A percentile compares a stretch with the other conserved stretches of the same genome.
Conservation (phyloP, 257 asterid species). For the Petunia axillaris region DNA sequence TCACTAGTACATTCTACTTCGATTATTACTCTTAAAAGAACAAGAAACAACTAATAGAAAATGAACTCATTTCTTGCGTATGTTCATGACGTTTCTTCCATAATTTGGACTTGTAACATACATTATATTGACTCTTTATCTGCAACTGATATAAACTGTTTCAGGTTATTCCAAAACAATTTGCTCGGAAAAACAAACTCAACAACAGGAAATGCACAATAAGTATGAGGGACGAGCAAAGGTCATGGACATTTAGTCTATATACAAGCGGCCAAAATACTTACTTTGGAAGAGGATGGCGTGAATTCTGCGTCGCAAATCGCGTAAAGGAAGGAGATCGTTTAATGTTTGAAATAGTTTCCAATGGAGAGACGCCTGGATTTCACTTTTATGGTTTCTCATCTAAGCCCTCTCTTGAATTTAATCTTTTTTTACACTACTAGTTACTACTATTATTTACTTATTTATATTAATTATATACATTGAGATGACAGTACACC, state of each 20-base stretch:
- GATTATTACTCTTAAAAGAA: not conserved
- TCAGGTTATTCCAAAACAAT: slow-evolving; percentile 3
- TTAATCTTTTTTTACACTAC: not conserved
- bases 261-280: not conserved
- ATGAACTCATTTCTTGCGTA: no score
- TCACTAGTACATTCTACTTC: not conserved
- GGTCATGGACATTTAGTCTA: not conserved
- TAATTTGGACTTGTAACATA: not conserved
- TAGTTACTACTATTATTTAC: no score
- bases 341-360: not conserved
- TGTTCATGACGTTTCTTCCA: not conserved
- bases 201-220: not conserved
- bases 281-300: slow-evolving; percentile 6
- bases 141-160: not conserved
- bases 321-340: slow-evolving; percentile 17
- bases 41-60: no score
- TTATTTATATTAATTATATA: not conserved
- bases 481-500: not conserved
- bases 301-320: not conserved
- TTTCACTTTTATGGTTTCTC: slow-evolving; percentile 8
- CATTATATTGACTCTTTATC: not conserved
- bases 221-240: not conserved
- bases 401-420: slow-evolving; percentile 7
- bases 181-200: not conserved
- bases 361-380: not conserved